phyloP scores from a whole-genome alignment of 306 rosid species.

The Alnus glutinosa region DNA sequence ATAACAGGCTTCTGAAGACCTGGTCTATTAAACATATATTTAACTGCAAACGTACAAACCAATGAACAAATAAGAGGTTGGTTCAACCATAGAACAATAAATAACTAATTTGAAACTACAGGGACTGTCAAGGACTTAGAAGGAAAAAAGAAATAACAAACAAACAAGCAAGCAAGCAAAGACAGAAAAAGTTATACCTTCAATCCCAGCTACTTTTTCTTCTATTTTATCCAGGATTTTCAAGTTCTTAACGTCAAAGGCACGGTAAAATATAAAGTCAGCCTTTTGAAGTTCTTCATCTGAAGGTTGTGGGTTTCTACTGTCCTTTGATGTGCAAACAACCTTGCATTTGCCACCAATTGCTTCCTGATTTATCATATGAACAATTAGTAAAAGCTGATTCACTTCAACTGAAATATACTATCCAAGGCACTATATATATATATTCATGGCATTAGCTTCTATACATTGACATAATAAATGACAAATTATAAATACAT shows the following conservation, averaged over 20 bases:
- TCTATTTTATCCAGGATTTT: slow-evolving; percentile 50
- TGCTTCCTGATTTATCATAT: slow-evolving; percentile 61
- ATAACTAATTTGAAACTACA: slow-evolving; percentile 11
- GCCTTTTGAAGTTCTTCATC: slow-evolving; percentile 56
- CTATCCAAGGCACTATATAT: not conserved
- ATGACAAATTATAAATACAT: not conserved
- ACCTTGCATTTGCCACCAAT: slow-evolving; percentile 87
- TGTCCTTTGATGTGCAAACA: slow-evolving; percentile 65
- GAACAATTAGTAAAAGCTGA: not conserved
- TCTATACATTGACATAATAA: not conserved
- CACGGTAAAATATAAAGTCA: slow-evolving; percentile 71
- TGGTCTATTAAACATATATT: slow-evolving; percentile 59
- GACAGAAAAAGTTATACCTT: slow-evolving; percentile 43
- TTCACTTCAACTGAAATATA: slow-evolving; percentile 1
- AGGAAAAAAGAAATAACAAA: not conserved
- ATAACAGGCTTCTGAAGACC: slow-evolving; percentile 38
- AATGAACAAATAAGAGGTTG: slow-evolving; percentile 32
- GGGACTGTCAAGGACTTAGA: not conserved
- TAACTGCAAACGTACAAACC: slow-evolving; percentile 65
- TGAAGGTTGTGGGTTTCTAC: slow-evolving; percentile 60
- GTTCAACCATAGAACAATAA: slow-evolving; percentile 23
- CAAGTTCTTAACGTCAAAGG: slow-evolving; percentile 61
- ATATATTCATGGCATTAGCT: not conserved
- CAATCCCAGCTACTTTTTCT: slow-evolving; percentile 57
- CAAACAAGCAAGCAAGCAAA: not conserved